Conservation (phyloP, 257 asterid genomes). For the Capsicum baccatum region DNA sequence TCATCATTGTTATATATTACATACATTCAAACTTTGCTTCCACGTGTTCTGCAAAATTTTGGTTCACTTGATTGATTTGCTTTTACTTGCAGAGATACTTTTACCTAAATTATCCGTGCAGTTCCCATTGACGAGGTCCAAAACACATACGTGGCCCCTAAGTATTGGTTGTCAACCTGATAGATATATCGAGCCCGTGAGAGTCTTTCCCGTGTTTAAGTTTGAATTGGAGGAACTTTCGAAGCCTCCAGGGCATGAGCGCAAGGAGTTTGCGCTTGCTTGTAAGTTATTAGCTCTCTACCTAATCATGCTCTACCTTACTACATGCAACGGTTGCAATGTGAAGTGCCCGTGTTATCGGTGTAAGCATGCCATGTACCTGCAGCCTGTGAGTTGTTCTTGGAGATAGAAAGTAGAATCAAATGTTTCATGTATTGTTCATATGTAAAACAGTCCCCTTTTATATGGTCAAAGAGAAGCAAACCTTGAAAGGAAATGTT, state of each 20-base stretch:
- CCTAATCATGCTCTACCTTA: not conserved
- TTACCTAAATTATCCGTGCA: not conserved
- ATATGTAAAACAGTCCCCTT: not conserved
- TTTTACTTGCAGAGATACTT: not conserved
- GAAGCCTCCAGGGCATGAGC: not conserved
- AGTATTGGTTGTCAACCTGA: not conserved
- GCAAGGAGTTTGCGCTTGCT: constrained; percentile 1
- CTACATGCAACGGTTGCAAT: not conserved
- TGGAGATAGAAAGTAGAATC: not conserved
- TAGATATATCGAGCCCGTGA: not conserved
- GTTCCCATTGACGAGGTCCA: not conserved
- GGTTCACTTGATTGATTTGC: not conserved
- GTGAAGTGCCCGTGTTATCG: not conserved
- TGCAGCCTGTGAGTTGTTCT: not conserved
- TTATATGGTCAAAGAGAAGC: not conserved
- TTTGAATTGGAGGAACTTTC: not conserved
- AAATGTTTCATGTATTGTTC: not conserved
- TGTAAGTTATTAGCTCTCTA: not conserved
- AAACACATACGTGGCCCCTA: not conserved
- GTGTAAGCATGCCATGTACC: not conserved
- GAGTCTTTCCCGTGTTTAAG: constrained; percentile 1
- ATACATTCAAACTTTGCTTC: not conserved
- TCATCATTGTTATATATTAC: not conserved
- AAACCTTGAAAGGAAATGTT: constrained; percentile 14
- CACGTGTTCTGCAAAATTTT: not conserved